Base-by-base conservation (phyloP, 495 filamentous ascomycete genomes). In the Aspergillus mulundensis region DNA sequence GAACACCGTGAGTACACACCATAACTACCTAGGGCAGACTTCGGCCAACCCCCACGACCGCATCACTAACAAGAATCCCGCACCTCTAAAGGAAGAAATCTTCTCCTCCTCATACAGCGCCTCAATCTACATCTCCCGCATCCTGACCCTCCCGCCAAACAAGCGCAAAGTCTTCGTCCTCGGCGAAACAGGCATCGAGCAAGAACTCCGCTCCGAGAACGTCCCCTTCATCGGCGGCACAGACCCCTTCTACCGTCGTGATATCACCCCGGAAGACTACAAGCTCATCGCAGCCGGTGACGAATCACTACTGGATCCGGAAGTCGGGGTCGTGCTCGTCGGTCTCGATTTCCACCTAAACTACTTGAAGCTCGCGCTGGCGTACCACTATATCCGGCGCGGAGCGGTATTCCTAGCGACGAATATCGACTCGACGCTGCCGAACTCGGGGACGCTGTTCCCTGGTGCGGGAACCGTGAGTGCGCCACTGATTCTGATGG, bases 51-150 rank as follows among this genome's bases (percentile, higher is more conserved):
- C 7, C 15, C 11, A n/a, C 7, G 14, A 32, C 4, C 8, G 38
- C 20, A 14, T 51, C 21, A 3, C 12, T 42, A 32, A 54, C 28
- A 18, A 45, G 8, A 55, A 52, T n/a, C 57, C 39, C 12, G 8
- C 15, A 40, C 59, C 36, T 39, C 1, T 56, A 40, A 0, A 86
- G 84, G 89, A 97, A 69, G 95, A 99, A 74, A 88, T 98, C 65
- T 97, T 97, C 71, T 90, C 87, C 55, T 97, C 92, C 21, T 87
- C 91, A 54, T 98, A 97, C 80, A 94, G 89, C 64, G 81, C 93
- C 45, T 90, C 94, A 52, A 86, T 97, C 68, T 98, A 97, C 78
- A 96, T 98, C 69, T 90, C 91, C 1, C 88, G 91, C 56, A 94
- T 97, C 66, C 79, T 97, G 44, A 77, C 85, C 42, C 84, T 96